These are phyloP conservation scores for Trichaptum fuscoviolaceum DNA, from an alignment of 768 basidiomycete species.

Conservation along the genomic window DNA sequence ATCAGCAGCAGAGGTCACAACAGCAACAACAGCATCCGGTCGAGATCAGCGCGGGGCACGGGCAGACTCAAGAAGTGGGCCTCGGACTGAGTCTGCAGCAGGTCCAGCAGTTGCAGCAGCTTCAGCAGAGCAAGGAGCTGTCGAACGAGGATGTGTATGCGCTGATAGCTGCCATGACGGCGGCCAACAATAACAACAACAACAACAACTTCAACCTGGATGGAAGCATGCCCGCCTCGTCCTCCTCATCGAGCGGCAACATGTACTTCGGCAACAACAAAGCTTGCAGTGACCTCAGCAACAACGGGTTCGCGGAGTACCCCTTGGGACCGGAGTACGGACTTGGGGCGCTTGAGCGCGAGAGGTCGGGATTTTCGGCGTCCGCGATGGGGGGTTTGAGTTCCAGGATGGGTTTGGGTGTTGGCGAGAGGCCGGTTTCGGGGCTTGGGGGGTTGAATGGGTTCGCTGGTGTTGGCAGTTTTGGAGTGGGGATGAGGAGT, in stretches of 20 bases:
- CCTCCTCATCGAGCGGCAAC: background rate
- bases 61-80: no score
- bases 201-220: no score
- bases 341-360: background rate
- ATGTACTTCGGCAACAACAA: no score
- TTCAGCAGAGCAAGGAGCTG: background rate
- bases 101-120: background rate
- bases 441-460: background rate
- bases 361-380: background rate
- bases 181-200: background rate
- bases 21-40: no score
- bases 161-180: background rate
- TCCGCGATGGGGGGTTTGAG: no score
- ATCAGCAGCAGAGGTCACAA: background rate
- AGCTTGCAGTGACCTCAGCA: no score
- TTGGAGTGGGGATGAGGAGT: slow-evolving; percentile 38
- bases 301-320: no score
- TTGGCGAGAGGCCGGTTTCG: background rate
- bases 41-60: no score
- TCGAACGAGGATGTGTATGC: background rate
- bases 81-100: background rate
- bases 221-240: background rate
- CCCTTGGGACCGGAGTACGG: no score
- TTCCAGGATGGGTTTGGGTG: background rate
- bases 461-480: background rate